Evolutionary conservation across 2,329 filamentous ascomycete genomes (phyloP), one percentile per base, ranked within the genome.

Genomic region (Diaporthe destruens): DNA sequence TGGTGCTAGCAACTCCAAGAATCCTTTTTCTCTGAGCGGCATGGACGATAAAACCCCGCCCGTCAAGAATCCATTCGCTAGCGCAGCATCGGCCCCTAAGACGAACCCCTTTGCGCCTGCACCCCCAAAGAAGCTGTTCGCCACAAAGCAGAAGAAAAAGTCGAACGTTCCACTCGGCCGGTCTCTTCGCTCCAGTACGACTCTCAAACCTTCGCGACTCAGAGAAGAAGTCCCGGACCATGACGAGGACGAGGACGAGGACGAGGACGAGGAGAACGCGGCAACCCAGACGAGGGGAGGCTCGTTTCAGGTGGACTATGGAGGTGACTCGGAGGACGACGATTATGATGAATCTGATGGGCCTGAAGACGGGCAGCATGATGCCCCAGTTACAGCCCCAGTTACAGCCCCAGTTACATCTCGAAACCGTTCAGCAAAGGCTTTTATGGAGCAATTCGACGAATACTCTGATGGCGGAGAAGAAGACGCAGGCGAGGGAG

Each of bases 191-290:
- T 81, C 83, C 29, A 80, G 78, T 32, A 76, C 79, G 66, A 77
- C 79, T 12, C 80, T 82, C 65, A 82, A 85, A 74, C 88, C 87
- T 2, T 90, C 89, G 9, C 82, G 84, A 29, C 80, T 91, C 51
- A 90, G 88, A 76, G 80, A 80, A 66, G 82, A 85, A 73, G 83
- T 85, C 69, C 80, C 76, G 23, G 76, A 76, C 3, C 78, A 81
- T 29, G 80, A 82, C 6, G 81, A 83, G 0, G 44, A 9, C 20
- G 44, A 49, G 6, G 20, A 3, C 11, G 44, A n/a, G 18, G 44
- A 47, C 18, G 79, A 83, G 0, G 82, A 83, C 42, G 80, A 81
- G 49, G 81, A 84, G 18, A 79, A 78, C 11, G 80, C 81, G n/a
- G n/a, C 76, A 74, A 77, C 72, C 73, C 76, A 39, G 69, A 79